Evolutionary conservation across 2,329 filamentous ascomycete species (phyloP), one percentile per base, ranked within the genome.

Genomic region (Talaromyces sp.): DNA sequence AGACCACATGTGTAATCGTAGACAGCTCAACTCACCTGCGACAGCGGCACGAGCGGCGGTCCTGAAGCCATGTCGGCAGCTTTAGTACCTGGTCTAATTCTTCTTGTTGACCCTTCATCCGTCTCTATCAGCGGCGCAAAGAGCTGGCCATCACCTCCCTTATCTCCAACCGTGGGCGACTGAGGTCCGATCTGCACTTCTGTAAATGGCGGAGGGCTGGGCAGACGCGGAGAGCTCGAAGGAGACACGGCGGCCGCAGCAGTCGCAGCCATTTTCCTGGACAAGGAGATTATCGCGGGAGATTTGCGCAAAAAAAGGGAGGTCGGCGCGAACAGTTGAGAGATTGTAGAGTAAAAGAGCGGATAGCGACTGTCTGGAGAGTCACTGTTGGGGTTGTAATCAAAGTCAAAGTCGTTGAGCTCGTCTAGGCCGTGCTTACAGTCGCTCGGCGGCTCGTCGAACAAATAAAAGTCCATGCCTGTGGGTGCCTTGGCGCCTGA

Each of bases 61-160:
- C 95, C 95, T 67, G 91, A 89, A 59, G 91, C 90, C 91, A 99
- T 98, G 72, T 98, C 92, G 63, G 87, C 87, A n/a, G 93, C 88
- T 76, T 90, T 95, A 52, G 93, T 97, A 64, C 95, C 95, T 5
- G 93, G 93, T 62, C 94, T 90, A 80, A 99, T 96, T 73, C 95
- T 87, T 69, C 95, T 85, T 72, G 87, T 89, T 24, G 93, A 87
- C 72, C 90, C 91, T 71, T 89, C 87, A 69, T 95, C 90, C 70
- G 83, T 69, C 84, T 83, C 73, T 77, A 85, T 87, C 73, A 87
- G 35, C 22, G 60, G 64, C 52, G 59, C 52, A 43, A 66, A 73
- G 16, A 76, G 70, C 66, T 79, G 72, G 73, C 84, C 79, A 72
- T 87, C 78, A 85, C 86, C 75, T 84, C 86, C 70, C 78, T 85